Conservation (phyloP, 371 early-diverging fungal species). For the Syncephalastrum monosporum region DNA sequence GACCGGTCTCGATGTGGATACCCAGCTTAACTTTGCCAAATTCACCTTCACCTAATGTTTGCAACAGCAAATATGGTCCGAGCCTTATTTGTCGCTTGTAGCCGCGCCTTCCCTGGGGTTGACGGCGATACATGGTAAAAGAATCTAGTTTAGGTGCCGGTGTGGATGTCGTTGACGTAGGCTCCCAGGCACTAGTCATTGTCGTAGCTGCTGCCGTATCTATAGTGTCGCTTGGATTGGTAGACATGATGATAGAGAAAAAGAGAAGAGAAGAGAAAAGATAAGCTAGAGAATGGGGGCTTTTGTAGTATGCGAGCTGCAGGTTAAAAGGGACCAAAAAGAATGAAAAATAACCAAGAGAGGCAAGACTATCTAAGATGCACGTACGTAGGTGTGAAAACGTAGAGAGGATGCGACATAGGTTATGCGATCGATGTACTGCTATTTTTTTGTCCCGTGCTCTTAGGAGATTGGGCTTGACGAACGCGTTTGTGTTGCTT, state of each 20-base stretch:
- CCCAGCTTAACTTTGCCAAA: constrained; percentile 98
- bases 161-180: too few relatives aligned
- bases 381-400: too few relatives aligned
- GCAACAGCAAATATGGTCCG: constrained; percentile 88
- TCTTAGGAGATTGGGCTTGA: too few relatives aligned
- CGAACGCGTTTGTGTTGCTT: too few relatives aligned
- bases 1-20: constrained; percentile 82
- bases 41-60: constrained; percentile 96
- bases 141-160: too few relatives aligned
- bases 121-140: not conserved
- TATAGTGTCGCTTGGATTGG: not conserved
- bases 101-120: constrained; percentile 2
- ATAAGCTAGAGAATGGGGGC: constrained; percentile 2
- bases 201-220: too few relatives aligned
- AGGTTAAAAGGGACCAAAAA: constrained; percentile 2
- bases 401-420: too few relatives aligned
- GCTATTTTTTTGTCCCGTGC: too few relatives aligned
- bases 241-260: constrained; percentile 4
- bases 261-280: not conserved
- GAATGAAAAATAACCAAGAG: not conserved
- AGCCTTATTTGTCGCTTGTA: constrained; percentile 51
- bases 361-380: constrained; percentile 1
- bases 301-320: not conserved
- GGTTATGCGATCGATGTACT: too few relatives aligned
- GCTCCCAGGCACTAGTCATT: too few relatives aligned